Percentiles rank a stretch among this genome's conserved stretches.
Evolutionary conservation across 225 moss, liverwort and hornwort genomes (phyloP).

Genomic region (Straminergon stramineum): DNA sequence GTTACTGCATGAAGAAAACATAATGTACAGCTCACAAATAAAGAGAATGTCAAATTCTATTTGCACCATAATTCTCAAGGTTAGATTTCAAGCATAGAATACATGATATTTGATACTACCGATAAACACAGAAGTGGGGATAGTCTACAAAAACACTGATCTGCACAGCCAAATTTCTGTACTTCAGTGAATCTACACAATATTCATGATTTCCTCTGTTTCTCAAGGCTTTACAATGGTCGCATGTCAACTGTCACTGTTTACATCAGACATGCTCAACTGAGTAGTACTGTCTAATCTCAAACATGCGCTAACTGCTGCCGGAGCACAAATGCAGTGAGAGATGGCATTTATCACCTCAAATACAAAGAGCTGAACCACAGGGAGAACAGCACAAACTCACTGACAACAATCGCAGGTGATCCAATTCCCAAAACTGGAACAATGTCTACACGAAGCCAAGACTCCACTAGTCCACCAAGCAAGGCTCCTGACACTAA

Average conservation of each 20-base stretch:
- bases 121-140: background rate
- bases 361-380: slow-evolving; percentile 78
- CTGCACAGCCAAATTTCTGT: background rate
- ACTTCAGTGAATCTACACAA: slow-evolving; percentile 1
- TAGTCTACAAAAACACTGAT: background rate
- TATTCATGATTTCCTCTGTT: slow-evolving; percentile 1
- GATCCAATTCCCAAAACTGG: slow-evolving; percentile 75
- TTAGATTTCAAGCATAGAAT: background rate
- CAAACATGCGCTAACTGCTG: background rate
- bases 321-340: background rate
- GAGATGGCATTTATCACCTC: slow-evolving; percentile 33
- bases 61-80: background rate
- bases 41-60: background rate
- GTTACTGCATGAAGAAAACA: background rate
- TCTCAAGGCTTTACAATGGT: slow-evolving; percentile 16
- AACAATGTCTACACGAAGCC: slow-evolving; percentile 82
- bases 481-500: slow-evolving; percentile 72
- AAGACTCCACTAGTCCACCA: slow-evolving; percentile 77
- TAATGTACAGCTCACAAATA: background rate
- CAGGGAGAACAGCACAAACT: slow-evolving; percentile 73
- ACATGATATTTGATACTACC: background rate
- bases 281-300: background rate
- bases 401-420: slow-evolving; percentile 71
- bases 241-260: background rate
- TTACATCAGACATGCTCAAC: slow-evolving; percentile 2